These are phyloP conservation scores for Penicillium macrosclerotiorum DNA, from an alignment of 495 filamentous ascomycete species.

Conservation along the genomic window DNA sequence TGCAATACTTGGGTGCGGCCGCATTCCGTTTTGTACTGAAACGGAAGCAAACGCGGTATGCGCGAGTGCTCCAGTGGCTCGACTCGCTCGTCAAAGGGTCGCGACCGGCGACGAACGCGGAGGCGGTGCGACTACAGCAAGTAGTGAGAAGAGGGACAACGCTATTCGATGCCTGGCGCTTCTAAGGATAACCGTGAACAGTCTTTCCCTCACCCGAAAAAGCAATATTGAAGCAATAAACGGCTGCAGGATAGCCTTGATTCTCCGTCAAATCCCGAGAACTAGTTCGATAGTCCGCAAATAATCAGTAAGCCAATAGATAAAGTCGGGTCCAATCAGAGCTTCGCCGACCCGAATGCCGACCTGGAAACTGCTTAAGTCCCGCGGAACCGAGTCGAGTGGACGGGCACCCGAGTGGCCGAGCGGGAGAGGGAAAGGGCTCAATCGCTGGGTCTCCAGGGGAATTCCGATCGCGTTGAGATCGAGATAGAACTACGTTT, in stretches of 20 bases:
- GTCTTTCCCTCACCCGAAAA: too few relatives aligned
- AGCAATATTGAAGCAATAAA: too few relatives aligned
- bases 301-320: too few relatives aligned
- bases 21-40: slow-evolving; percentile 65
- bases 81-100: slow-evolving; percentile 38
- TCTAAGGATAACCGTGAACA: slow-evolving; percentile 27
- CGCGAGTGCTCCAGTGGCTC: slow-evolving; percentile 60
- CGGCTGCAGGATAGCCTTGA: too few relatives aligned
- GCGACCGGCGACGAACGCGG: slow-evolving; percentile 27
- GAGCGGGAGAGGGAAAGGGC: not conserved
- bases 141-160: slow-evolving; percentile 34
- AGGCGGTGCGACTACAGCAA: slow-evolving; percentile 25
- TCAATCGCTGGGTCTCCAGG: slow-evolving; percentile 8
- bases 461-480: slow-evolving; percentile 5
- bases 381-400: slow-evolving; percentile 1
- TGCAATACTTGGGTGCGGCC: slow-evolving; percentile 65
- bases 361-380: slow-evolving; percentile 14
- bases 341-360: not conserved
- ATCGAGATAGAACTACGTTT: not conserved
- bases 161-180: slow-evolving; percentile 42
- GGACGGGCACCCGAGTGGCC: slow-evolving; percentile 26
- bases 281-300: too few relatives aligned
- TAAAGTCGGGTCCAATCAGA: slow-evolving; percentile 12
- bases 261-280: too few relatives aligned
- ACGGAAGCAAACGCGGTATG: slow-evolving; percentile 68